Conservation (phyloP, 805 yeast species). For the Zygosaccharomyces kombuchaensis region DNA sequence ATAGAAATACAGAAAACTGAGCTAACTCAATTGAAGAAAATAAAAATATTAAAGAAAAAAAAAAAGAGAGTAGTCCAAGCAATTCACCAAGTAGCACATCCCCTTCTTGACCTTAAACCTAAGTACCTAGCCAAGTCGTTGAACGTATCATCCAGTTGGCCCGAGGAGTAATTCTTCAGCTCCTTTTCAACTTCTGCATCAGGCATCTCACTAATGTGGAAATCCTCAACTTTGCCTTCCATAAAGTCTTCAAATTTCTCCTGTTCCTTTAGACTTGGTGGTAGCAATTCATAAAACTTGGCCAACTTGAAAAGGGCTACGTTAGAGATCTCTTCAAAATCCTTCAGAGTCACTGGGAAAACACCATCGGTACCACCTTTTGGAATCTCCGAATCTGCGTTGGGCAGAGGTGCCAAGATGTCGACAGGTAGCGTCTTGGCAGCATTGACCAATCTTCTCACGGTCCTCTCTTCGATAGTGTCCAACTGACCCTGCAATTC, state of each 20-base stretch:
- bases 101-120: slow-evolving; percentile 57
- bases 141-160: slow-evolving; percentile 50
- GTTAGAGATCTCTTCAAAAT: slow-evolving; percentile 46
- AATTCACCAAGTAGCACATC: slow-evolving; percentile 46
- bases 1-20: slow-evolving; percentile 6
- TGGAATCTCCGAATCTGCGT: slow-evolving; percentile 74
- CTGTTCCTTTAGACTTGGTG: slow-evolving; percentile 56
- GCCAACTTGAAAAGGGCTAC: slow-evolving; percentile 50
- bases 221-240: slow-evolving; percentile 45
- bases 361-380: slow-evolving; percentile 28
- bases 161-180: slow-evolving; percentile 37
- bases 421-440: slow-evolving; percentile 41
- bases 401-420: slow-evolving; percentile 63
- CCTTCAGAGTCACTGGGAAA: slow-evolving; percentile 57
- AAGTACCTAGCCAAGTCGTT: slow-evolving; percentile 64
- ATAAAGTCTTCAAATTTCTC: slow-evolving; percentile 47
- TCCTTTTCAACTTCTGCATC: slow-evolving; percentile 31
- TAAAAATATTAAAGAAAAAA: background rate
- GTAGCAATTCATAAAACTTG: slow-evolving; percentile 70
- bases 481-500: slow-evolving; percentile 88
- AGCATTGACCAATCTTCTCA: slow-evolving; percentile 66
- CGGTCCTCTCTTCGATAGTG: slow-evolving; percentile 67
- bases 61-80: background rate
- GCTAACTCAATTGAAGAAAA: background rate
- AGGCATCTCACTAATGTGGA: slow-evolving; percentile 36